Evolutionary conservation across 345 rosid genomes (phyloP), one percentile per base, ranked within the genome.

Genomic region (Salix udensis): DNA sequence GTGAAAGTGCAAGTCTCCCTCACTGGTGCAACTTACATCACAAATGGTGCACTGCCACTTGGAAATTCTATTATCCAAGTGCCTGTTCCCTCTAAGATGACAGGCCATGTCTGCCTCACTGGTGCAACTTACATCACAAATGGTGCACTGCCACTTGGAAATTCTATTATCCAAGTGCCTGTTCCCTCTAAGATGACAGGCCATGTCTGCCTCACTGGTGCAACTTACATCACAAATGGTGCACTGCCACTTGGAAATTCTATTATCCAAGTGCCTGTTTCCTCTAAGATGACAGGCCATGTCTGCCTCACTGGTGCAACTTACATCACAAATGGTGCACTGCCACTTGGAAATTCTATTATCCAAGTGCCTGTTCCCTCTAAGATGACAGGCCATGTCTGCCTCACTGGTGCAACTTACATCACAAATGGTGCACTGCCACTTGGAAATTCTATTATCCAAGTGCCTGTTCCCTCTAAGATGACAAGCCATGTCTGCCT

Each of bases 401-500:
- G 9, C 71, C 19, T 65, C 65, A 36, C 80, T 5, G 16, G 21
- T 28, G 71, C 80, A 77, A 3, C 39, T 70, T 31, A 64, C 12
- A 71, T 71, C 31, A 50, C 42, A 39, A 39, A 39, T 39, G 42
- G 42, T 39, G 42, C 42, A 39, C 11, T 39, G 42, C 42, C 42
- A 39, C 42, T 1, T 39, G 11, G 42, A 39, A 40, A 40, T 9
- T 9, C 12, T 40, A 40, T 0, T 10, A 40, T 9, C 48, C 65
- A 71, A 62, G 26, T 77, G 80, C 31, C 36, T 77, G 2, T 50
- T 42, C n/a, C 80, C 80, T 12, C 36, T 71, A 65, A 64, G 46
- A 18, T 77, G 80, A 23, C 8, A 4, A 1, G 31, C 52, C 70
- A 77, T 21, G 80, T 34, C 50, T 34, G 16, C 66, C 21, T 65